Conservation (phyloP, 148 eudicot species). For the Spergularia bocconei region DNA sequence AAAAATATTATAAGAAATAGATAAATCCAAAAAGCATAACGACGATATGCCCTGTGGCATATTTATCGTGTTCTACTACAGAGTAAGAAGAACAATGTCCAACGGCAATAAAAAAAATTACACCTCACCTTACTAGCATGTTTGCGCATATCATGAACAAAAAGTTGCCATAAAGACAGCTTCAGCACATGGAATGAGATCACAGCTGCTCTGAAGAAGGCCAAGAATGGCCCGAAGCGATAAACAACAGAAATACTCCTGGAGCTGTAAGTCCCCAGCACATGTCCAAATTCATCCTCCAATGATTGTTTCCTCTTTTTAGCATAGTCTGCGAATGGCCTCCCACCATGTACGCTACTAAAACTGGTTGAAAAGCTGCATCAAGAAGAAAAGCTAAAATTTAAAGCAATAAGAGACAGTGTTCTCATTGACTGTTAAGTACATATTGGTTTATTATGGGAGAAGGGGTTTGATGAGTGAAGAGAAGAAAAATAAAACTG, state of each 20-base stretch:
- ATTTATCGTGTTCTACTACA: background rate
- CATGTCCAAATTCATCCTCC: constrained; percentile 81
- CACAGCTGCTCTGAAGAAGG: constrained; percentile 87
- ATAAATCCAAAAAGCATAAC: background rate
- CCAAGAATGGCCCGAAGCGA: constrained; percentile 90
- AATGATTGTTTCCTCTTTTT: constrained; percentile 80
- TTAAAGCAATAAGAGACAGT: background rate
- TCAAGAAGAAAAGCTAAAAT: constrained; percentile 18
- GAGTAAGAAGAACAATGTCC: background rate
- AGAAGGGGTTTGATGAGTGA: no score
- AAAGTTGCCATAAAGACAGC: constrained; percentile 71
- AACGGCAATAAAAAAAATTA: background rate
- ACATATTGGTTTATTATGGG: background rate
- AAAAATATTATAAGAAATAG: background rate
- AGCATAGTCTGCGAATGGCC: constrained; percentile 90
- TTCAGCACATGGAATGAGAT: constrained; percentile 82
- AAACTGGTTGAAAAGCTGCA: constrained; percentile 68
- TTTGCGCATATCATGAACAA: constrained; percentile 65
- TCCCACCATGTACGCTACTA: constrained; percentile 89
- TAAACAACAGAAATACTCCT: constrained; percentile 63
- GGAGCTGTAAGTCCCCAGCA: constrained; percentile 65
- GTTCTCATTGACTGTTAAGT: background rate
- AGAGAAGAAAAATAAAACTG: no score
- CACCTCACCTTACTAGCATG: constrained; percentile 69
- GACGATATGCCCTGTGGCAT: background rate